Evolutionary conservation across 352 stramenopile genomes (phyloP).

Genomic region (Blastocystis hominis): DNA sequence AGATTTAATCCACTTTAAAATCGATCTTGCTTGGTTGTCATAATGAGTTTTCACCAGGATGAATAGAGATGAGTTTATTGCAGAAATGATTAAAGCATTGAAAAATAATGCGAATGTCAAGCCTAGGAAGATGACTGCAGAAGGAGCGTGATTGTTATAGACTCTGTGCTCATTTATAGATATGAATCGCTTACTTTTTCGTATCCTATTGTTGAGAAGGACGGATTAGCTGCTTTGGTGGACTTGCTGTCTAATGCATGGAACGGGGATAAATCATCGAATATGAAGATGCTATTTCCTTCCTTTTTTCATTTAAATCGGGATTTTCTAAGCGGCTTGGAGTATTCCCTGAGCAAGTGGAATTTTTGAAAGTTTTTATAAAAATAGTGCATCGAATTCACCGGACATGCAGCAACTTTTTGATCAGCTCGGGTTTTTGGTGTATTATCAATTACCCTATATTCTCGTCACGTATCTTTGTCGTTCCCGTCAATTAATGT

Average conservation of each 20-base stretch:
- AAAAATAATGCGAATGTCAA: neutral
- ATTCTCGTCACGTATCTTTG: neutral
- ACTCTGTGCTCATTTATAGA: neutral
- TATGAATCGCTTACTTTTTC: slow-evolving; percentile 16
- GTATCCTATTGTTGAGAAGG: neutral
- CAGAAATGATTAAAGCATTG: neutral
- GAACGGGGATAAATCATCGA: neutral
- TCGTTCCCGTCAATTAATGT: neutral
- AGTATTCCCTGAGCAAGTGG: neutral
- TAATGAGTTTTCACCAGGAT: neutral
- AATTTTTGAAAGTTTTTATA: neutral
- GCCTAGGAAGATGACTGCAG: neutral
- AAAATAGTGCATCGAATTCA: neutral
- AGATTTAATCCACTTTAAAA: neutral
- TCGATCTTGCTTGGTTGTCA: neutral
- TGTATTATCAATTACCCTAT: slow-evolving; percentile 6
- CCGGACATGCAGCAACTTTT: neutral
- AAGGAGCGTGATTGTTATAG: neutral
- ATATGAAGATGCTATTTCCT: neutral
- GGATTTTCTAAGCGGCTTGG: slow-evolving; percentile 1
- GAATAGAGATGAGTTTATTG: slow-evolving; percentile 15
- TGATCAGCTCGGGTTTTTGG: neutral
- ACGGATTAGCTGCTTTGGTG: neutral
- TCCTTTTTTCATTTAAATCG: neutral
- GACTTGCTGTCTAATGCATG: neutral